Evolutionary conservation across 75 land plant species (phyloP).

Genomic region (Isoetes taiwanensis): DNA sequence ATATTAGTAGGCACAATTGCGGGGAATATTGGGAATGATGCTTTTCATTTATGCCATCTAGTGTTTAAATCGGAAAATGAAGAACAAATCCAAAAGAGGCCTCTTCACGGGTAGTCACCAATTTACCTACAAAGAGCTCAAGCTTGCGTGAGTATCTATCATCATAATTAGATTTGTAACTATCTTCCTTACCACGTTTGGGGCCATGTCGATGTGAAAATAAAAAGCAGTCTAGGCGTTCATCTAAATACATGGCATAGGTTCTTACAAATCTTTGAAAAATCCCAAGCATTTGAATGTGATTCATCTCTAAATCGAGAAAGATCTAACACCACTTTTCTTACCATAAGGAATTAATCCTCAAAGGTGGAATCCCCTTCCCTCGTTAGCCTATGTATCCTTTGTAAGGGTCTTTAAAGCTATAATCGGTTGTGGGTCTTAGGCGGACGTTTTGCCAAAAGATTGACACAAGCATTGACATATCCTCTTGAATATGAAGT

Average conservation of each 20-base stretch:
- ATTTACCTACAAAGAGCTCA: too few relatives aligned
- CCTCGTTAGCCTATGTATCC: not conserved
- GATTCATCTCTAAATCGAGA: not conserved
- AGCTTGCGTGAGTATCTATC: too few relatives aligned
- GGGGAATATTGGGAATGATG: too few relatives aligned
- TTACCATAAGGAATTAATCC: too few relatives aligned
- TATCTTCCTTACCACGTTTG: not conserved
- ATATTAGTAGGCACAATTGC: too few relatives aligned
- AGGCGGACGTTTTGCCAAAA: not conserved
- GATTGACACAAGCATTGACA: not conserved
- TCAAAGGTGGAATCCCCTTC: constrained; percentile 5
- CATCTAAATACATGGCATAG: not conserved
- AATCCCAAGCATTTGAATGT: not conserved
- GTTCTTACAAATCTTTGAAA: not conserved
- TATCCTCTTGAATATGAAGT: constrained; percentile 1
- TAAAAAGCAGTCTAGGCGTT: not conserved
- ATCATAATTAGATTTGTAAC: too few relatives aligned
- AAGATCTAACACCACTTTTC: not conserved
- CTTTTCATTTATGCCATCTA: too few relatives aligned
- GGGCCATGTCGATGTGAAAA: not conserved
- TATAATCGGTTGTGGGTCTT: not conserved
- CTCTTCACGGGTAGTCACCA: too few relatives aligned
- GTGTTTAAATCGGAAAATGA: too few relatives aligned
- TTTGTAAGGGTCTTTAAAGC: not conserved
- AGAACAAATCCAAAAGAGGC: too few relatives aligned